Base-by-base conservation (phyloP, 2,329 filamentous ascomycete species). In the Neofusicoccum sp. region DNA sequence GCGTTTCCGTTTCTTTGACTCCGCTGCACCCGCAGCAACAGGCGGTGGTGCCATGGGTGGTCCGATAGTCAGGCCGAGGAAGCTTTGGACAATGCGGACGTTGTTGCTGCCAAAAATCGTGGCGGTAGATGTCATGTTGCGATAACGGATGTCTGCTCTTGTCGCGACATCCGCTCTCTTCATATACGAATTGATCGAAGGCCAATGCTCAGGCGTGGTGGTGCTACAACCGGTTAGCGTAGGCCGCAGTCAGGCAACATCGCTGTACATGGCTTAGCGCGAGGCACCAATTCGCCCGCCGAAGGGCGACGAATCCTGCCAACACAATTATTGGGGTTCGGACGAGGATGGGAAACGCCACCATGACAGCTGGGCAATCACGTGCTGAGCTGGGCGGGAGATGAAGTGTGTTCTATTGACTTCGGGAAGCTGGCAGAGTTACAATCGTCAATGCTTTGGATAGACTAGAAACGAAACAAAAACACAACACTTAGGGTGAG, bases 161-260 rank as follows among this genome's bases (percentile, higher is more conserved):
- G 36, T 40, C 38, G 30, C 45, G 30, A 33, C 45, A 49, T 49
- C 45, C 20, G 45, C 20, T 20, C 16, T 33, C 45, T 14, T 41
- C 43, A 56, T 34, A 31, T 43, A 56, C n/a, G 5, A 34, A 14
- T 8, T 12, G 20, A n/a, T 28, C 11, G 33, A 6, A 31, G 28
- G 20, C 26, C 38, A 20, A 38, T n/a, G 38, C 26, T 28, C n/a
- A 20, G 16, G 11, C 9, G 51, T 56, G 38, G 26, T 28, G 51
- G 28, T 56, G 26, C 51, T 9, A 6, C 33, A 14, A 3, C 12
- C 6, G 36, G 51, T 31, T 56, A 56, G 51, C 51, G 51, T 28
- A 56, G 51, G 51, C 51, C 38, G 51, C 51, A 56, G 28, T 33
- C 51, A 56, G 51, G 51, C 51, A 56, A 43, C 51, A 56, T 28